Percentiles rank a stretch among this genome's conserved stretches.
These are phyloP conservation scores for Phyllosticta ampelicida DNA, from an alignment of 2,329 filamentous ascomycete species.

Conservation along the genomic window DNA sequence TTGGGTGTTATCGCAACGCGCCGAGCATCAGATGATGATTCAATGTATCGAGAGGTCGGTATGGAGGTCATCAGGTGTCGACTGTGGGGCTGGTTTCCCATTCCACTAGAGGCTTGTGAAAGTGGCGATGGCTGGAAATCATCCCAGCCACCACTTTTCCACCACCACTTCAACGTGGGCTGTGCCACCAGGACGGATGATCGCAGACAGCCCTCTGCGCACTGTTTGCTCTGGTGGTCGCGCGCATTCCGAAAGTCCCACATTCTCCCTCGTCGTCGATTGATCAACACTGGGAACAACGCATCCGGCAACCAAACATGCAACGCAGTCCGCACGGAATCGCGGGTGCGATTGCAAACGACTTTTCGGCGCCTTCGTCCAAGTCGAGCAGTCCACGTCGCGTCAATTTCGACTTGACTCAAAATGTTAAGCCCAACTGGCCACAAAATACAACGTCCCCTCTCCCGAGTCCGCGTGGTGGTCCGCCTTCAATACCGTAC, in stretches of 20 bases:
- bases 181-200: background rate
- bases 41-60: background rate
- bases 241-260: background rate
- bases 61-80: background rate
- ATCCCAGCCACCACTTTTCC: background rate
- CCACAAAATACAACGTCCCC: background rate
- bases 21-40: background rate
- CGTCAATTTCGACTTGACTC: background rate
- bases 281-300: background rate
- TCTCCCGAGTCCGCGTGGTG: background rate
- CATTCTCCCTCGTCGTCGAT: background rate
- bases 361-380: background rate
- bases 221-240: background rate
- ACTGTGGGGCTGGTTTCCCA: background rate
- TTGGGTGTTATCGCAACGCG: background rate
- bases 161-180: background rate
- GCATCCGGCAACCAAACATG: background rate
- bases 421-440: background rate
- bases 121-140: background rate
- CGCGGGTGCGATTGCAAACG: background rate
- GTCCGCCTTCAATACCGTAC: background rate
- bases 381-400: background rate
- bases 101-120: background rate
- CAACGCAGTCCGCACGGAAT: background rate
- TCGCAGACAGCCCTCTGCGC: background rate